phyloP scores from a whole-genome alignment of 441 rosid species.

The Populus tomentosa region DNA sequence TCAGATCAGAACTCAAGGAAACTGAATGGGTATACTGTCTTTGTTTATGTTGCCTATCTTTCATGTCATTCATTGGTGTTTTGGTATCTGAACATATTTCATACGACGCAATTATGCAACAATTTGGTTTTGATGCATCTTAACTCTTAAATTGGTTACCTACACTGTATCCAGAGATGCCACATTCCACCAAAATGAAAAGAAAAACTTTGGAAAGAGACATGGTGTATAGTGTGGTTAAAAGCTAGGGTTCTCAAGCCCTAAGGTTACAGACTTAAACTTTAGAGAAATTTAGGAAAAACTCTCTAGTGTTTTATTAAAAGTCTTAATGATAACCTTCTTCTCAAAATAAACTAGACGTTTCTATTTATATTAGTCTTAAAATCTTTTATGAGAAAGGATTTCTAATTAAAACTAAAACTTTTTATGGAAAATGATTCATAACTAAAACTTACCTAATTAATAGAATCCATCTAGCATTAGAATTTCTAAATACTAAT shows the following conservation, averaged over 20 bases:
- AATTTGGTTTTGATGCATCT: not conserved
- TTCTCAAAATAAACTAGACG: too few species aligned
- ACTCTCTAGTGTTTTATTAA: too few species aligned
- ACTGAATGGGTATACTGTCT: constrained; percentile 43
- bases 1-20: constrained; percentile 34
- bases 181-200: not conserved
- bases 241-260: not conserved
- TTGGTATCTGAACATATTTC: not conserved
- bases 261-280: too few species aligned
- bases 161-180: not conserved
- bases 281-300: too few species aligned
- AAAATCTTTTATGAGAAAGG: too few species aligned
- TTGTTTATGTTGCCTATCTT: not conserved
- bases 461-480: too few species aligned
- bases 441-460: too few species aligned
- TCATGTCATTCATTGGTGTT: not conserved
- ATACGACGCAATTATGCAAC: not conserved
- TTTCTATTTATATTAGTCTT: too few species aligned
- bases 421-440: too few species aligned
- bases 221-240: not conserved
- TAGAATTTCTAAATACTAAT: too few species aligned
- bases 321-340: too few species aligned
- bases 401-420: too few species aligned
- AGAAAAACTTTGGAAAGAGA: not conserved
- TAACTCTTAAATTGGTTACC: not conserved